These are phyloP conservation scores for Ustulina deusta DNA, from an alignment of 2,329 filamentous ascomycete species.

Conservation along the genomic window DNA sequence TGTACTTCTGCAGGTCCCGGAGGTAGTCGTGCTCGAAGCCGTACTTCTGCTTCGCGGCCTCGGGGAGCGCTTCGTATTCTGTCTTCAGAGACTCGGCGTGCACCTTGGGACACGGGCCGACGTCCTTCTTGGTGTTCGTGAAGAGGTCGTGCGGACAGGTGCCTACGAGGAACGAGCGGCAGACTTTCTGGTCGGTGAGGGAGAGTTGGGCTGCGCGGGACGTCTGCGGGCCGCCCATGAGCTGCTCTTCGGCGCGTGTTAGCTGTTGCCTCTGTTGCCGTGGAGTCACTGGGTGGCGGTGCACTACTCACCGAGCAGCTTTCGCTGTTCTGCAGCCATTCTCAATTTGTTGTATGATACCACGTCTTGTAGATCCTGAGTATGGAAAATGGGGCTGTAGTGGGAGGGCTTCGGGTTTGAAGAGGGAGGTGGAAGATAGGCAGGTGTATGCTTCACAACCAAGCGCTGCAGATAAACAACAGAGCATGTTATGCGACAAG, in stretches of 20 bases:
- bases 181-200: conserved; percentile 92
- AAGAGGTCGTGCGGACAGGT: conserved; percentile 99
- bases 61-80: conserved; percentile 83
- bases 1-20: conserved; percentile 94
- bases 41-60: conserved; percentile 79
- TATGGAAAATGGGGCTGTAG: too few relatives aligned
- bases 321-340: conserved; percentile 98
- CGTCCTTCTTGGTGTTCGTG: conserved; percentile 98
- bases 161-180: conserved; percentile 91
- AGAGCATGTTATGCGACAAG: conserved; percentile 39
- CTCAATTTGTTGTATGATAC: not conserved
- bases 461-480: conserved; percentile 11
- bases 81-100: conserved; percentile 89
- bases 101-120: conserved; percentile 87
- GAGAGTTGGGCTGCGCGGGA: conserved; percentile 84
- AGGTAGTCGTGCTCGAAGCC: conserved; percentile 98
- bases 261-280: conserved; percentile 24
- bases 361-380: not conserved
- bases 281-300: conserved; percentile 10
- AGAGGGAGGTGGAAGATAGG: not conserved
- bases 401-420: not conserved
- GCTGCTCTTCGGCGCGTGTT: conserved; percentile 74
- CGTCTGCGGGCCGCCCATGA: conserved; percentile 81
- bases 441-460: not conserved
- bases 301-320: conserved; percentile 79